A percentile compares a stretch with the other conserved stretches of the same genome.
Conservation (phyloP, 208 protist species). For the Crithidia mellificae region DNA sequence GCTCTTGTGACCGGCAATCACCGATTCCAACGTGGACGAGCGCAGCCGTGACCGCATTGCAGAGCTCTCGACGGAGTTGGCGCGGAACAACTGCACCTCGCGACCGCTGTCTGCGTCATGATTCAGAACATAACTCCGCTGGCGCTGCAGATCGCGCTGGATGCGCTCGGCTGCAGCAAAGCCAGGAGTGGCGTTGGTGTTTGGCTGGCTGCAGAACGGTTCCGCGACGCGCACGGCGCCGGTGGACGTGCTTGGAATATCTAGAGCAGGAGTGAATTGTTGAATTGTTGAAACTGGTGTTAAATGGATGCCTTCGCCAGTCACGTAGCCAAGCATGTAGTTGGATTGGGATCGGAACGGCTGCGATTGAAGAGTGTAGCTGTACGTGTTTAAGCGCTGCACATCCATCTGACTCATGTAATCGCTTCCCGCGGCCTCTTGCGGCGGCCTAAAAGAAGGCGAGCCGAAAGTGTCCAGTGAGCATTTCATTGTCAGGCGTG, state of each 20-base stretch:
- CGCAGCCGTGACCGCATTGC: constrained; percentile 46
- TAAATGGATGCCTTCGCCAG: constrained; percentile 59
- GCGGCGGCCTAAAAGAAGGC: constrained; percentile 42
- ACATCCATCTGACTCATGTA: constrained; percentile 22
- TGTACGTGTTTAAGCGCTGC: constrained; percentile 43
- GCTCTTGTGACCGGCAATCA: neutral
- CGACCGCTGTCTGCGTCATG: constrained; percentile 51
- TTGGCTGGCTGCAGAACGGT: constrained; percentile 46
- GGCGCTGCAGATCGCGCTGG: constrained; percentile 68
- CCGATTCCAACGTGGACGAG: constrained; percentile 41
- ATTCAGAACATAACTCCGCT: constrained; percentile 78
- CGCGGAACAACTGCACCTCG: constrained; percentile 58
- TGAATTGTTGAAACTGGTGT: constrained; percentile 66
- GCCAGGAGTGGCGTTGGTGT: constrained; percentile 36
- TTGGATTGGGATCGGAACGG: constrained; percentile 69
- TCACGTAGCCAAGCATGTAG: constrained; percentile 67
- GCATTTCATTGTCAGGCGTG: constrained; percentile 74
- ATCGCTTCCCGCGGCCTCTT: neutral
- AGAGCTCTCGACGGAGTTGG: constrained; percentile 59
- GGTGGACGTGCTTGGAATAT: constrained; percentile 3
- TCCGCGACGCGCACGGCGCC: constrained; percentile 39
- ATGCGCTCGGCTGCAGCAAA: constrained; percentile 60
- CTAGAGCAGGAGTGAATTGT: constrained; percentile 36
- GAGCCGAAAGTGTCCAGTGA: constrained; percentile 80
- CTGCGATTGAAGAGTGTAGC: constrained; percentile 74